Base-by-base conservation (phyloP, 2,329 filamentous ascomycete species). In the Fusarium annulatum region DNA sequence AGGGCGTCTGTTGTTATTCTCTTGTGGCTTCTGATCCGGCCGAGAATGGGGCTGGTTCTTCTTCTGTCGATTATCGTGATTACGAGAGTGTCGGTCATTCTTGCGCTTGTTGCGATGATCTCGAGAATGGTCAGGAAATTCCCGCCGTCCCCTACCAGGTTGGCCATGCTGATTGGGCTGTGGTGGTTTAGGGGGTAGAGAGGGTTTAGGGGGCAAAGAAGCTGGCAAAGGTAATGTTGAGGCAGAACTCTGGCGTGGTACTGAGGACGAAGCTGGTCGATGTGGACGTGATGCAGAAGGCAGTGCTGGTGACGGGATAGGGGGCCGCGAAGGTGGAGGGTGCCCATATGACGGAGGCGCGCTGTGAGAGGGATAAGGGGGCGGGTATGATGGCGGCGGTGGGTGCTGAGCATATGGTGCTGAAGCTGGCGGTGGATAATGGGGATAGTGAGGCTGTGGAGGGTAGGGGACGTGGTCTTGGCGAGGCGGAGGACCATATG, bases 121-220 rank as follows among this genome's bases (percentile, higher is more conserved):
- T 16, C 77, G 78, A 45, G 76, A 70, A 26, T 77, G 63, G 16
- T 80, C 77, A 18, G 76, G 64, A 51, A 79, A 77, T 42, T 79
- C 76, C 38, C 76, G 76, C 16, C 71, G 66, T 34, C 72, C 78
- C 57, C 77, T 59, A 42, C 70, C 66, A n/a, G 61, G 48, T 34
- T 66, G 67, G 19, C 65, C 65, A 49, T 69, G 67, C 51, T 69
- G 67, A 15, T 64, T 68, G n/a, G 69, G 59, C 21, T 77, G 23
- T 73, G 80, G 70, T 9, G 79, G 80, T 52, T 80, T 81, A 18
- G 79, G 76, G 6, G 80, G 80, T 18, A 80, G 75, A 51, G 81
- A 77, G 6, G 80, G 81, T 51, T 80, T 82, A 9, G 80, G 80
- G 10, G 80, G 80, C 12, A 82, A 77, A 11, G 76, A 78, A n/a